Conservation (phyloP, 2,329 filamentous ascomycete species). For the Lachnellula hyalina region DNA sequence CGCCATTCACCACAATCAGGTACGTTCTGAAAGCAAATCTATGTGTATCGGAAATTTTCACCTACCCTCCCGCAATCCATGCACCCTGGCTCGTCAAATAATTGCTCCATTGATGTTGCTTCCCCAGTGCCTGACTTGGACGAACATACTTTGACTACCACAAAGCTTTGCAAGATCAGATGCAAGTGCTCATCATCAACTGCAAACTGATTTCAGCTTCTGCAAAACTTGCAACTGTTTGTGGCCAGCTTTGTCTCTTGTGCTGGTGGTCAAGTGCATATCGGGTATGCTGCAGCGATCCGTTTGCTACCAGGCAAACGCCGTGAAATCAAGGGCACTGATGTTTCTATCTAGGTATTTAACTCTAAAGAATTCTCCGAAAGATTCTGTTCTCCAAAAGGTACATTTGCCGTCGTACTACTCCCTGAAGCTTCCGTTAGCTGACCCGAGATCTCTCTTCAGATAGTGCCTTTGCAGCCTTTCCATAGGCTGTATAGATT, state of each 20-base stretch:
- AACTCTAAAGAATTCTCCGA: conserved; percentile 5
- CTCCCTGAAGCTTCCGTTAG: background rate
- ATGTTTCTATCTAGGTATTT: conserved; percentile 1
- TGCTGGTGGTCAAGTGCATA: conserved; percentile 14
- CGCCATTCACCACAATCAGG: too few relatives aligned
- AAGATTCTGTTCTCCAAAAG: background rate
- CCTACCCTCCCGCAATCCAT: too few relatives aligned
- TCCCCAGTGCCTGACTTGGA: too few relatives aligned
- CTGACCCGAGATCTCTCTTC: background rate
- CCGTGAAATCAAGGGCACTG: conserved; percentile 4
- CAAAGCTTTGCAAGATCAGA: too few relatives aligned
- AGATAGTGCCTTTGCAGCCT: conserved; percentile 2
- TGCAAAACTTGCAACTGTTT: background rate
- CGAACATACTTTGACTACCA: too few relatives aligned
- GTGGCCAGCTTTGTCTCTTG: background rate
- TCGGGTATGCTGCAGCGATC: conserved; percentile 18
- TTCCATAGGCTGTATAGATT: conserved; percentile 17
- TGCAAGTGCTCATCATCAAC: background rate
- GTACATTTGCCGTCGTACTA: background rate
- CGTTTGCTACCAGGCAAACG: conserved; percentile 23
- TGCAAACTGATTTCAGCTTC: background rate
- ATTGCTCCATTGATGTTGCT: too few relatives aligned
- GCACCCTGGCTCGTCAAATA: too few relatives aligned
- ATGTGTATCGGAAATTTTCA: too few relatives aligned
- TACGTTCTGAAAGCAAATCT: too few relatives aligned